Percentiles rank a stretch among this genome's conserved stretches.
Evolutionary conservation across 1,139 yeast genomes (phyloP).

Genomic region (Candida gigantensis): DNA sequence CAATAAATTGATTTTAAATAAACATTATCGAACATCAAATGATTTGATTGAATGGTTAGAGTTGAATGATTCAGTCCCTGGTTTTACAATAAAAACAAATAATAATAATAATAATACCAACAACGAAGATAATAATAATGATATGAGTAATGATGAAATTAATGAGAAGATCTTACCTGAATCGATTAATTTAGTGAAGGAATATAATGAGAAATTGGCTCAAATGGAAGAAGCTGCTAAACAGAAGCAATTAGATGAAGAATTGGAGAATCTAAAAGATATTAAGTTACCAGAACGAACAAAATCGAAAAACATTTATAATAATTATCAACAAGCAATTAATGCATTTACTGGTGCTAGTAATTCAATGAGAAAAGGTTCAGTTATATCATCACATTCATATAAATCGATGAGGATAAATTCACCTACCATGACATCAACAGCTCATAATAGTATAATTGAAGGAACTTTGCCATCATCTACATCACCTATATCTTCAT

Average conservation of each 20-base stretch:
- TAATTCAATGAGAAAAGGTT: slow-evolving; percentile 1
- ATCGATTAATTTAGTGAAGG: slow-evolving; percentile 26
- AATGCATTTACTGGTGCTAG: slow-evolving; percentile 1
- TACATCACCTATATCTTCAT: neutral
- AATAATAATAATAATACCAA: neutral
- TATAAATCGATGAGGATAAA: neutral
- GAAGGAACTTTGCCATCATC: neutral
- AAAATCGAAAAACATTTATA: slow-evolving; percentile 21
- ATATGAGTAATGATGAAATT: slow-evolving; percentile 23
- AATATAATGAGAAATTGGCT: slow-evolving; percentile 12
- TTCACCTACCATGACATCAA: neutral
- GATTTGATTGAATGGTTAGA: slow-evolving; percentile 38
- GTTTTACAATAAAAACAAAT: slow-evolving; percentile 15
- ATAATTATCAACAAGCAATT: slow-evolving; percentile 22
- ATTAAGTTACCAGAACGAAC: slow-evolving; percentile 17
- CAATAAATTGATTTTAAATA: slow-evolving; percentile 30
- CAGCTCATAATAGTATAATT: slow-evolving; percentile 7
- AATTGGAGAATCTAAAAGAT: slow-evolving; percentile 2
- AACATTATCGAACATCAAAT: slow-evolving; percentile 27
- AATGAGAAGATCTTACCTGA: slow-evolving; percentile 26
- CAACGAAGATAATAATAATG: slow-evolving; percentile 5
- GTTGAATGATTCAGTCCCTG: slow-evolving; percentile 24
- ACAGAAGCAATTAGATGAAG: slow-evolving; percentile 10
- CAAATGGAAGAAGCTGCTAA: slow-evolving; percentile 16
- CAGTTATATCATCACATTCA: neutral